Evolutionary conservation across 148 eudicot species (phyloP), one percentile per base, ranked within the genome.

Genomic region (Vaccinium corymbosum): DNA sequence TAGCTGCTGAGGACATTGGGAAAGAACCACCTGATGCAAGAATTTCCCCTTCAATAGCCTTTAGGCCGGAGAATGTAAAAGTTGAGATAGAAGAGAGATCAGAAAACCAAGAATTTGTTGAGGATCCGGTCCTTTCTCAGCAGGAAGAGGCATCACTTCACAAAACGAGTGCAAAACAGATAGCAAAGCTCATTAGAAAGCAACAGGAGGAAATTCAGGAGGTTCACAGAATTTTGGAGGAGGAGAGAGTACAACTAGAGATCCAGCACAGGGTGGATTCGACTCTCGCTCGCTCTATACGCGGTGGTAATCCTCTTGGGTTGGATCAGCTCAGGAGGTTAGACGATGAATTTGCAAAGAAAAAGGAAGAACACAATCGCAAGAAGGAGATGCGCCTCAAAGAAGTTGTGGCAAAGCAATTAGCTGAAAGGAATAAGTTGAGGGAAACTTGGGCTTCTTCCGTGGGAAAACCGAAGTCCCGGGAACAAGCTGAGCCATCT

Each of bases 131-230:
- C 61, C 64, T 52, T 25, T 68, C 57, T 5, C 42, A 49, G 50
- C 72, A 27, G 10, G 66, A 51, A 62, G 46, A 53, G 77, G 59
- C 85, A 64, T 38, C 81, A 13, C 17, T 86, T 17, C 81, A 84
- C 85, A 89, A 73, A 81, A 88, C 82, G 82, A 83, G 87, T 80
- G 81, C 81, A 57, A 89, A 90, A 79, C 87, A 81, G 82, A 78
- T 85, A 79, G 82, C 56, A 66, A 87, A 61, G 87, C 88, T 93
- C 49, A 72, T 64, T 11, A 88, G 80, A 19, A 87, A 86, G 70
- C 97, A 95, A 7, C 80, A 84, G 55, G 88, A 85, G 62, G 91
- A 95, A 86, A 74, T 89, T 38, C 76, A 77, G 74, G 86, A 89
- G 83, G 84, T 94, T 49, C 70, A 81, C n/a, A 86, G 53, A 79